Evolutionary conservation across 2,329 filamentous ascomycete species (phyloP).

Genomic region (Ilyonectria sp.): DNA sequence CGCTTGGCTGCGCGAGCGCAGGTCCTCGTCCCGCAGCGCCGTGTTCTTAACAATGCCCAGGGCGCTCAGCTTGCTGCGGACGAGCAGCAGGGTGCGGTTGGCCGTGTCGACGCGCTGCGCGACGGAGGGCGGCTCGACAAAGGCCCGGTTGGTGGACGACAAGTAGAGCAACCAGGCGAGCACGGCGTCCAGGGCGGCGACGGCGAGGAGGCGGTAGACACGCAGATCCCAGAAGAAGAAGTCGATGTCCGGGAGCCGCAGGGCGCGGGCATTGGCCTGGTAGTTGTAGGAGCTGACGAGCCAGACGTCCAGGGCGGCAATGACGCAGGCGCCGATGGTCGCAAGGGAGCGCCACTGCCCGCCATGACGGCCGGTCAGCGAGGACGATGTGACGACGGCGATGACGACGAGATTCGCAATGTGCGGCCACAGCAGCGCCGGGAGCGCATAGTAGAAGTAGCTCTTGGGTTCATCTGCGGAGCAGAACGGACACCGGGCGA

Average conservation of each 20-base stretch:
- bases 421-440: constrained; percentile 82
- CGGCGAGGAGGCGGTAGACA: constrained; percentile 72
- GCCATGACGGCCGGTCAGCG: constrained; percentile 75
- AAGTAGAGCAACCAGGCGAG: constrained; percentile 81
- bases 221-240: constrained; percentile 81
- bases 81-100: constrained; percentile 69
- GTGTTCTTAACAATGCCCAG: constrained; percentile 86
- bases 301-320: constrained; percentile 78
- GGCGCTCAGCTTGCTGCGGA: constrained; percentile 78
- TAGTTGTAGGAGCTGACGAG: constrained; percentile 76
- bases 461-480: constrained; percentile 75
- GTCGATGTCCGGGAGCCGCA: constrained; percentile 75
- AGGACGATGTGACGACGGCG: constrained; percentile 79
- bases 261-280: constrained; percentile 73
- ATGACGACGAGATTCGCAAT: constrained; percentile 81
- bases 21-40: constrained; percentile 78
- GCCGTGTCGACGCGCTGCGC: constrained; percentile 77
- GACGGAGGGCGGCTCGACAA: constrained; percentile 72
- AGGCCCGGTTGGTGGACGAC: constrained; percentile 84
- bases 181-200: constrained; percentile 75
- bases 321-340: constrained; percentile 71
- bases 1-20: constrained; percentile 75
- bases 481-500: constrained; percentile 89
- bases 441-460: constrained; percentile 87
- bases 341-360: constrained; percentile 79